Base-by-base conservation (phyloP, 768 basidiomycete genomes). In the Boletus barrowsii region DNA sequence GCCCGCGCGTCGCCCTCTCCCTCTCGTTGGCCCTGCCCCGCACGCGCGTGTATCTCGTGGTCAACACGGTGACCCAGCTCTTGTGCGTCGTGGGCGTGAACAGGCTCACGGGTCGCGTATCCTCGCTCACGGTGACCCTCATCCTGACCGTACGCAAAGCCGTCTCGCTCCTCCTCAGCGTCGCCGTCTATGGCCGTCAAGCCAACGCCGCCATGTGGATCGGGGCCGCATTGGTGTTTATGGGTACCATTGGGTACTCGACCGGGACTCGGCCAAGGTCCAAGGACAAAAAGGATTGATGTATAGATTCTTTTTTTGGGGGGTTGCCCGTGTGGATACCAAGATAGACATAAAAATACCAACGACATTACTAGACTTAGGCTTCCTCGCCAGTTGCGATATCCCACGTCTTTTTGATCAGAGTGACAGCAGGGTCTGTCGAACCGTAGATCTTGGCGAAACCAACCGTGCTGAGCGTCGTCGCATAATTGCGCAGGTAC, bases 81-180 rank as follows among this genome's bases (percentile, higher is more conserved):
- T 56, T 95, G 9, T 98, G 94, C 71, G 85, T 88, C 15, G 76
- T 90, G 0, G 94, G 94, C 32, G 94, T 96, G 42, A 85, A 97
- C 68, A 78, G 90, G 44, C 79, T 98, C 56, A 92, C 92, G 0
- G 84, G 86, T 1, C 80, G 83, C 43, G 87, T 91, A 7, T 83
- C 81, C 47, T 79, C 87, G 10, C 76, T 93, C 39, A 87, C 82
- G 1, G 90, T 93, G 17, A 90, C 87, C 4, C 84, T 93, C 51
- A 78, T 91, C 24, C 77, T 92, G 40, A 88, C 87, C 49, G 86
- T 93, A 17, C 80, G 90, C 53, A 93, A 93, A 66, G 90, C 90
- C 13, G 76, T 81, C 30, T 91, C 88, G 50, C 73, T 93, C 15
- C 69, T 90, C 22, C 75, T 93, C 59, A 92, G 89, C 62, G 83